These are phyloP conservation scores for Parachaetomium inaequale DNA, from an alignment of 495 filamentous ascomycete genomes.

Conservation along the genomic window DNA sequence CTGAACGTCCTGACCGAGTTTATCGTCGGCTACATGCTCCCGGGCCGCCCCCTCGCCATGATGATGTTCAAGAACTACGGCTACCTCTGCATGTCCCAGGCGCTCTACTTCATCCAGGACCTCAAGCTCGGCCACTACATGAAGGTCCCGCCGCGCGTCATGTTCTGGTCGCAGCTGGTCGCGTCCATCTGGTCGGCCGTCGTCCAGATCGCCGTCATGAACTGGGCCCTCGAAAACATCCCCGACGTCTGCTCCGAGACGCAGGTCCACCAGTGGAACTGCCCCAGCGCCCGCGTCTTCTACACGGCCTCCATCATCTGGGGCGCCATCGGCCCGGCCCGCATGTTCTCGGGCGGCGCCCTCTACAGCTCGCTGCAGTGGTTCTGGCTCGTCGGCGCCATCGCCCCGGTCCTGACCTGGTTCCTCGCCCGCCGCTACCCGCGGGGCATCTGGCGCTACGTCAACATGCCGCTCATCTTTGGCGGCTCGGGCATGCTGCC, in stretches of 20 bases:
- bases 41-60: slow-evolving; percentile 61
- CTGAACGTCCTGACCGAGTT: slow-evolving; percentile 68
- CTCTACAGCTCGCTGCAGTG: slow-evolving; percentile 62
- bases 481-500: slow-evolving; percentile 61
- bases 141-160: slow-evolving; percentile 61
- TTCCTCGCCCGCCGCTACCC: slow-evolving; percentile 59
- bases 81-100: slow-evolving; percentile 61
- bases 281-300: slow-evolving; percentile 61
- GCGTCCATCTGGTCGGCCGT: slow-evolving; percentile 62
- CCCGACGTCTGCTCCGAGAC: slow-evolving; percentile 55
- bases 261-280: slow-evolving; percentile 58
- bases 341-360: slow-evolving; percentile 58
- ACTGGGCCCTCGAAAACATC: slow-evolving; percentile 61
- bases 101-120: slow-evolving; percentile 46
- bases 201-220: slow-evolving; percentile 63
- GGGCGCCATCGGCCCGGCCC: slow-evolving; percentile 51
- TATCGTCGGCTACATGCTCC: slow-evolving; percentile 65
- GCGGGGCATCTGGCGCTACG: slow-evolving; percentile 52
- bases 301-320: slow-evolving; percentile 57
- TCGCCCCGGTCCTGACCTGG: slow-evolving; percentile 57
- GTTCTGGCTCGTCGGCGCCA: slow-evolving; percentile 66
- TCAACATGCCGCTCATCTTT: slow-evolving; percentile 65
- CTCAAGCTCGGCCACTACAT: slow-evolving; percentile 67
- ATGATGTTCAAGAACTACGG: slow-evolving; percentile 69
- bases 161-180: slow-evolving; percentile 64